Percentiles rank a stretch among this genome's conserved stretches.
phyloP scores from a whole-genome alignment of 768 basidiomycete species.

The Macrolepiota albuminosa region DNA sequence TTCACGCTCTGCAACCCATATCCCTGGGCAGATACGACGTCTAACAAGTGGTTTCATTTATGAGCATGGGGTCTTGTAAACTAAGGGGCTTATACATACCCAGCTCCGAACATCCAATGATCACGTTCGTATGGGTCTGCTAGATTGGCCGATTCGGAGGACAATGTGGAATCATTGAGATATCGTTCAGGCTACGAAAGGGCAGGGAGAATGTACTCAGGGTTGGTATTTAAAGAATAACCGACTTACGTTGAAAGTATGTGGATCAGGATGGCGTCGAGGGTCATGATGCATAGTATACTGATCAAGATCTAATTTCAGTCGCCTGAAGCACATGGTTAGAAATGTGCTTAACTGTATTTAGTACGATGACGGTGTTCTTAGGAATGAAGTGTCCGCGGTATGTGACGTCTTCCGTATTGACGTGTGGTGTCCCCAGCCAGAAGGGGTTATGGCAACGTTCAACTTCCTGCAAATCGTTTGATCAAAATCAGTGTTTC shows the following conservation, averaged over 20 bases:
- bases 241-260: slow-evolving; percentile 24
- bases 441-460: slow-evolving; percentile 34
- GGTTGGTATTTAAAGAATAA: not conserved
- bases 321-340: slow-evolving; percentile 11
- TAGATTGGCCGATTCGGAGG: slow-evolving; percentile 39
- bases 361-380: slow-evolving; percentile 33
- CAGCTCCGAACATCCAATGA: slow-evolving; percentile 48
- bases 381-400: slow-evolving; percentile 36
- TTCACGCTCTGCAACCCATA: slow-evolving; percentile 41
- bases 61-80: not conserved
- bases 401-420: slow-evolving; percentile 35
- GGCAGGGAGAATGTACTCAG: not conserved
- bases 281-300: slow-evolving; percentile 34
- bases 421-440: slow-evolving; percentile 36
- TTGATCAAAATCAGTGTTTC: slow-evolving; percentile 11
- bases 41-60: slow-evolving; percentile 10
- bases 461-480: slow-evolving; percentile 27
- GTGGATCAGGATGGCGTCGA: slow-evolving; percentile 35
- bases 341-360: slow-evolving; percentile 24
- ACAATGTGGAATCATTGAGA: slow-evolving; percentile 30
- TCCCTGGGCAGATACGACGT: slow-evolving; percentile 39
- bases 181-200: slow-evolving; percentile 38
- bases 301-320: slow-evolving; percentile 15
- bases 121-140: slow-evolving; percentile 39
- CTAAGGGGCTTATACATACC: slow-evolving; percentile 24